These are phyloP conservation scores for Chloranthus sessilifolius DNA, from an alignment of 164 flowering plant species.

Conservation along the genomic window DNA sequence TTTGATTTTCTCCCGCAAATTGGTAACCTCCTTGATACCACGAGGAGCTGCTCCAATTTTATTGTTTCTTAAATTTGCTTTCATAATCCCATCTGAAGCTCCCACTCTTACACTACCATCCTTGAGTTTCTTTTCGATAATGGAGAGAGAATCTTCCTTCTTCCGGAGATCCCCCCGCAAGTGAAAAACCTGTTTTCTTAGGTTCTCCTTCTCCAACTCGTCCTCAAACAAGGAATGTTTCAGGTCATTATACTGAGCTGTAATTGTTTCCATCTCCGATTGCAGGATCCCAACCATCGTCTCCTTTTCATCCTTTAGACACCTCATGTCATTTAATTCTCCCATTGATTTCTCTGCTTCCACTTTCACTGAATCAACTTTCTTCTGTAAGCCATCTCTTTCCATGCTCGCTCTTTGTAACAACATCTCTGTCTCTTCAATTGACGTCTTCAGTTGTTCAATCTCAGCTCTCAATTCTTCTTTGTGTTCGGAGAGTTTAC, in stretches of 20 bases:
- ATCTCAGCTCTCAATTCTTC: conserved; percentile 31
- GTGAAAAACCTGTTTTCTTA: conserved; percentile 45
- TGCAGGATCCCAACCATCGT: conserved; percentile 21
- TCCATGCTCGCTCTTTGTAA: conserved; percentile 33
- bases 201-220: conserved; percentile 66
- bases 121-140: conserved; percentile 57
- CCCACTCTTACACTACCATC: conserved; percentile 27
- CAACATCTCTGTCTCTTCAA: conserved; percentile 33
- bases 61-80: conserved; percentile 28
- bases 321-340: conserved; percentile 34
- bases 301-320: conserved; percentile 52
- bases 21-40: conserved; percentile 45
- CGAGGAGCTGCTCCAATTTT: conserved; percentile 27
- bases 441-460: conserved; percentile 28
- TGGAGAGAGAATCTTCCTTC: conserved; percentile 47
- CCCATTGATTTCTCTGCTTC: conserved; percentile 41
- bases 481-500: conserved; percentile 25
- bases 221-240: conserved; percentile 39
- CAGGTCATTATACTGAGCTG: conserved; percentile 41
- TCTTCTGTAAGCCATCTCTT: conserved; percentile 37
- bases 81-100: conserved; percentile 29
- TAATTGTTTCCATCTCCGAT: conserved; percentile 43
- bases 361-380: conserved; percentile 32
- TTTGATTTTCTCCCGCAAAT: conserved; percentile 58
- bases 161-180: conserved; percentile 50